Base-by-base conservation (phyloP, 495 filamentous ascomycete genomes). In the Podospora australis region DNA sequence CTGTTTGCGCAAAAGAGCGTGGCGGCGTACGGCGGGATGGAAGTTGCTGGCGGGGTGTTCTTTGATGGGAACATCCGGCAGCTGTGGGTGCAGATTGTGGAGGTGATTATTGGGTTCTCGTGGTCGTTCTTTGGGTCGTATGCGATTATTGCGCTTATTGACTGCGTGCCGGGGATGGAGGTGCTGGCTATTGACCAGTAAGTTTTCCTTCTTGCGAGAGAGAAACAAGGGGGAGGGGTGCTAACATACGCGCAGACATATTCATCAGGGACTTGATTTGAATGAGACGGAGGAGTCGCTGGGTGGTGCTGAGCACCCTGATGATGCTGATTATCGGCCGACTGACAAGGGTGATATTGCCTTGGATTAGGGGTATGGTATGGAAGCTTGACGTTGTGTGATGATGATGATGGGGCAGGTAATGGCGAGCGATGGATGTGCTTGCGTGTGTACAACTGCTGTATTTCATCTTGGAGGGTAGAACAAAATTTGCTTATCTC, bases 1-100 rank as follows among this genome's bases (percentile, higher is more conserved):
- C 65, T 91, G 56, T 90, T 91, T 55, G 87, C 86, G 8, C 49
- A 54, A 25, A 62, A 59, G 16, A 48, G 59, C 30, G 58, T 62
- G 1, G 58, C 58, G 4, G 58, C 56, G 3, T 62, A 62, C 36
- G 58, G 55, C 2, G 58, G 58, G 4, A 23, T 62, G n/a, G 55
- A 62, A 13, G 50, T 62, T 7, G 23, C 48, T 2, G 58, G 58
- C 1, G 58, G 58, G 5, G 53, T 62, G 1, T 49, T 62, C 11
- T 62, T 62, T 30, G 58, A 62, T 21, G 48, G 48, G 0, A 62
- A 62, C 29, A 5, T 62, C 0, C 39, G 53, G 1, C 55, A 62
- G 32, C 32, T 56, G 2, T 58, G 56, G 54, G 53, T 58, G 2
- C 58, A 62, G 52, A 50, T 62, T 14, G 58, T 59, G 19, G 58